Percentiles rank a stretch among this genome's conserved stretches.
phyloP scores from a whole-genome alignment of 2,329 filamentous ascomycete genomes.

The Teratosphaeria pseudoeucalypti region DNA sequence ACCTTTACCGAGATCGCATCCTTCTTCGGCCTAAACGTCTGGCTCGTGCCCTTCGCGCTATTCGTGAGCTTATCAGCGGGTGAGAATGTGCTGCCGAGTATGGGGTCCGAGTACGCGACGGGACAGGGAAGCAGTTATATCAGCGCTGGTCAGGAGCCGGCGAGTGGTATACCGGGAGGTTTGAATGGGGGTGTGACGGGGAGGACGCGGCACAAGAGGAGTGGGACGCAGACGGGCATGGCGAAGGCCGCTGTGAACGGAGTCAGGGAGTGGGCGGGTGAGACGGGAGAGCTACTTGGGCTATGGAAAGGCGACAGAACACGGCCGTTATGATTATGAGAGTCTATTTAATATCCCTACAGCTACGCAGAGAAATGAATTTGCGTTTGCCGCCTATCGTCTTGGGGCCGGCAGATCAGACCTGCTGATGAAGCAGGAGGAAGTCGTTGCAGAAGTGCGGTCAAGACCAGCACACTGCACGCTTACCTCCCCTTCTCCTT shows the following conservation, averaged over 20 bases:
- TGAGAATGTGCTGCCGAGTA: constrained; percentile 88
- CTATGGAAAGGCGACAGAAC: constrained; percentile 51
- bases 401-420: too few species aligned
- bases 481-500: too few species aligned
- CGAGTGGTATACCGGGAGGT: constrained; percentile 30
- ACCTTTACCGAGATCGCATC: constrained; percentile 90
- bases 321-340: constrained; percentile 28
- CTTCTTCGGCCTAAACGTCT: constrained; percentile 93
- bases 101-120: constrained; percentile 66
- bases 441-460: too few species aligned
- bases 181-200: constrained; percentile 29
- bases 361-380: not conserved
- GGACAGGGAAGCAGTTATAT: constrained; percentile 44
- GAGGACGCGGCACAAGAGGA: constrained; percentile 36
- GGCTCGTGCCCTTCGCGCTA: constrained; percentile 88
- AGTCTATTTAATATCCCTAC: not conserved
- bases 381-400: not conserved
- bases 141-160: constrained; percentile 31
- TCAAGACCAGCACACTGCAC: too few species aligned
- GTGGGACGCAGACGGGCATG: constrained; percentile 44
- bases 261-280: constrained; percentile 54
- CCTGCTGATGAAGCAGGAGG: too few species aligned
- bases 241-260: constrained; percentile 49
- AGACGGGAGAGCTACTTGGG: constrained; percentile 52
- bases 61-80: constrained; percentile 91